Evolutionary conservation across 345 rosid species (phyloP).

Genomic region (Euphorbia tirucalli): DNA sequence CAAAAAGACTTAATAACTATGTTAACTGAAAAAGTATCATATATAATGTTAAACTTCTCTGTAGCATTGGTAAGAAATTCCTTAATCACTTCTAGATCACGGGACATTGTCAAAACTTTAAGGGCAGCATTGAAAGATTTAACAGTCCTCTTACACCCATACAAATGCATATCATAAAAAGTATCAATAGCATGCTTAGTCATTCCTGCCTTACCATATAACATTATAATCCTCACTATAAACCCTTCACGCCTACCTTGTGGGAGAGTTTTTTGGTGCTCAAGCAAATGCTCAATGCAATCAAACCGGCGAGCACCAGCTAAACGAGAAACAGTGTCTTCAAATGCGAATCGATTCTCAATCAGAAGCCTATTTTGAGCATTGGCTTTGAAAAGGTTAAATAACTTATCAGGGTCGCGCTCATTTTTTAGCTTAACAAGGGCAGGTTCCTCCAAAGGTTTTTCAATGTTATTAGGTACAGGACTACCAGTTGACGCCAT

Average conservation of each 20-base stretch:
- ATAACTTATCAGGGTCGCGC: slow-evolving; percentile 74
- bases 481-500: slow-evolving; percentile 25
- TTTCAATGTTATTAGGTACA: slow-evolving; percentile 19
- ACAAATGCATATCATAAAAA: slow-evolving; percentile 54
- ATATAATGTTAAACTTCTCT: slow-evolving; percentile 35
- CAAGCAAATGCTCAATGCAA: slow-evolving; percentile 69
- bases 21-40: slow-evolving; percentile 57
- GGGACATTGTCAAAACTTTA: slow-evolving; percentile 49
- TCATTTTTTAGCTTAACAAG: slow-evolving; percentile 72
- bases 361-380: slow-evolving; percentile 57
- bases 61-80: slow-evolving; percentile 44
- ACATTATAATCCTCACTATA: slow-evolving; percentile 70
- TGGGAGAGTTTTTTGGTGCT: slow-evolving; percentile 75
- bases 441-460: slow-evolving; percentile 54
- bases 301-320: slow-evolving; percentile 71
- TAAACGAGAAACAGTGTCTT: slow-evolving; percentile 67
- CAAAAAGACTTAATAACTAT: slow-evolving; percentile 56
- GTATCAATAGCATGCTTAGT: slow-evolving; percentile 60
- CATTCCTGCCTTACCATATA: slow-evolving; percentile 86
- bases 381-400: slow-evolving; percentile 60
- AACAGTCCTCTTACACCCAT: slow-evolving; percentile 60
- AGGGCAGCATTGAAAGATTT: slow-evolving; percentile 78
- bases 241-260: slow-evolving; percentile 89
- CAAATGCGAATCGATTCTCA: slow-evolving; percentile 69
- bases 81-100: slow-evolving; percentile 47